These are phyloP conservation scores for Lactarius akahatsu DNA, from an alignment of 768 basidiomycete genomes.

Conservation along the genomic window DNA sequence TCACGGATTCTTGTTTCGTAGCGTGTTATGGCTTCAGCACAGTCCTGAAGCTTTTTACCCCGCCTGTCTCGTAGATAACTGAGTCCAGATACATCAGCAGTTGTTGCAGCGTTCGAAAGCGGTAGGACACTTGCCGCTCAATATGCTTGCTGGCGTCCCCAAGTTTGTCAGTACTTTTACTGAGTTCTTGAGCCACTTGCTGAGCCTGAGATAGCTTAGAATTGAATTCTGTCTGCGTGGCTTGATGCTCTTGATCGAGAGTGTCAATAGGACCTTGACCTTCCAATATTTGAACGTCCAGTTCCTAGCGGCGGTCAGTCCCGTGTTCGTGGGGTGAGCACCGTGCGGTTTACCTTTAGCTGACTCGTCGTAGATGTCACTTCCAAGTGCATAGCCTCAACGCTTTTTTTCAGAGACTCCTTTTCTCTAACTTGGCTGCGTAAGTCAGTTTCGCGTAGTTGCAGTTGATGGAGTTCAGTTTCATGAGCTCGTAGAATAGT, in stretches of 20 bases:
- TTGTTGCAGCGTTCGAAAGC: neutral
- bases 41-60: conserved; percentile 58
- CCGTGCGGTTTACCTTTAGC: conserved; percentile 47
- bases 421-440: conserved; percentile 60
- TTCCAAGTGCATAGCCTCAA: conserved; percentile 59
- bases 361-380: conserved; percentile 44
- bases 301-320: conserved; percentile 45
- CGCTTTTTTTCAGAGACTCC: conserved; percentile 51
- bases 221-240: conserved; percentile 50
- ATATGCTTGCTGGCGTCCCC: conserved; percentile 58
- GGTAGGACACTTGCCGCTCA: conserved; percentile 52
- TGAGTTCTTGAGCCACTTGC: conserved; percentile 58
- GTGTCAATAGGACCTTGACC: conserved; percentile 64
- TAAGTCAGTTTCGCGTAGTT: conserved; percentile 59
- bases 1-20: conserved; percentile 48
- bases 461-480: conserved; percentile 58
- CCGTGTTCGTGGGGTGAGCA: neutral
- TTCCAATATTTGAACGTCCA: conserved; percentile 59
- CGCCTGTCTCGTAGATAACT: conserved; percentile 78
- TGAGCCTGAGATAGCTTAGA: conserved; percentile 53
- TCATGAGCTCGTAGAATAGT: conserved; percentile 54
- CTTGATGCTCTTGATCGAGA: conserved; percentile 56
- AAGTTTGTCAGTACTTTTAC: conserved; percentile 61
- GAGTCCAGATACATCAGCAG: neutral
- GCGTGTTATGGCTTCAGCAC: conserved; percentile 51